phyloP scores from a whole-genome alignment of 139 green algal genomes.

The Medakamo hakoo region DNA sequence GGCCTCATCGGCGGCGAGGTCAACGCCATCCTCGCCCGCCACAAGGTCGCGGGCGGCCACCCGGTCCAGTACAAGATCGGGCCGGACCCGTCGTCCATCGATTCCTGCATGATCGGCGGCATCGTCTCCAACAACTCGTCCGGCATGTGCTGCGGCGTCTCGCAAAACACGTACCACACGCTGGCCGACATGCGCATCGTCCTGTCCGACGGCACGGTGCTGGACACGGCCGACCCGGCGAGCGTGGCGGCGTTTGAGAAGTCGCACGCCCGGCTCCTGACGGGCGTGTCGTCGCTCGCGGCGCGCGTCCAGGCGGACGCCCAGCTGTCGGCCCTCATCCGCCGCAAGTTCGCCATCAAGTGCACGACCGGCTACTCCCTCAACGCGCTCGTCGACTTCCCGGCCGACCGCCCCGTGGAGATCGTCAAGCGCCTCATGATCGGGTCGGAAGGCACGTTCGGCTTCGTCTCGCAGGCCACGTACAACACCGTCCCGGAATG shows the following conservation, averaged over 20 bases:
- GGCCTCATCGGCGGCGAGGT: conserved; percentile 91
- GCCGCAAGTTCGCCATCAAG: conserved; percentile 97
- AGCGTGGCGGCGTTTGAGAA: conserved; percentile 57
- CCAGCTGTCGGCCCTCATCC: conserved; percentile 74
- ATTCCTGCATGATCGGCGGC: conserved; percentile 81
- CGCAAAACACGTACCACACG: conserved; percentile 88
- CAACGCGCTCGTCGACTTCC: conserved; percentile 88
- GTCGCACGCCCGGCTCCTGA: conserved; percentile 52
- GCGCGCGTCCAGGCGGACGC: conserved; percentile 47
- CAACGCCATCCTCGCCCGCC: conserved; percentile 63
- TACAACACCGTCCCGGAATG: conserved; percentile 89
- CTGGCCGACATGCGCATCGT: conserved; percentile 90
- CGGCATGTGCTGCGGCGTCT: conserved; percentile 96
- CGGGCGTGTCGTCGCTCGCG: conserved; percentile 56
- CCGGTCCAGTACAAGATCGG: conserved; percentile 94
- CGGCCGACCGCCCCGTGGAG: conserved; percentile 74
- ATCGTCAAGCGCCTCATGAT: conserved; percentile 94
- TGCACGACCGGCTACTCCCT: conserved; percentile 88
- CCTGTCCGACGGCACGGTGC: conserved; percentile 81
- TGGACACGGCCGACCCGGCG: conserved; percentile 73
- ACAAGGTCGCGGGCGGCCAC: conserved; percentile 55
- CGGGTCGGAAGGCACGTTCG: conserved; percentile 83
- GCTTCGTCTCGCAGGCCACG: conserved; percentile 73
- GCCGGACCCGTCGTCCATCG: conserved; percentile 88
- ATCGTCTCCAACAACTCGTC: conserved; percentile 96